Conservation (phyloP, 2,329 filamentous ascomycete species). For the Kalaharituber pfeilii region DNA sequence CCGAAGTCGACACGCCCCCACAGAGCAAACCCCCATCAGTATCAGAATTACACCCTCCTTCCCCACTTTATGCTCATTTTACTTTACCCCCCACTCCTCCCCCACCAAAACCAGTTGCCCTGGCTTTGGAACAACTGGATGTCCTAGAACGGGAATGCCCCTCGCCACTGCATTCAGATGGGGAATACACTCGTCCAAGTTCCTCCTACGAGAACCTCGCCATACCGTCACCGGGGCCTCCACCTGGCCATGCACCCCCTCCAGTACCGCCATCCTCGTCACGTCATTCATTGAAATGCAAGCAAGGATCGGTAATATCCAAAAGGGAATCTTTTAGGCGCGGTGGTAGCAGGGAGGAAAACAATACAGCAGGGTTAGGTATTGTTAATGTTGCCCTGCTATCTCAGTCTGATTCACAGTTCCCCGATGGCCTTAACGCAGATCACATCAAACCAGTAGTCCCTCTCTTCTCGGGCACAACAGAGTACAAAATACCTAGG, state of each 20-base stretch:
- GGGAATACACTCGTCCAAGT: too few relatives aligned
- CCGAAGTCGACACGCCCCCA: neutral
- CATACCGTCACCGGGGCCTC: neutral
- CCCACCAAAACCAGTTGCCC: neutral
- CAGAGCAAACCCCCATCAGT: neutral
- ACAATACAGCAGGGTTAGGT: neutral
- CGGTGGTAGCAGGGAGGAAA: neutral
- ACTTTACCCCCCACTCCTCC: neutral
- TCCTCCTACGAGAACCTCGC: neutral
- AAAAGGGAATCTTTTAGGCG: neutral
- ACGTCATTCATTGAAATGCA: conserved; percentile 6
- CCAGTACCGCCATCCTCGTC: conserved; percentile 14
- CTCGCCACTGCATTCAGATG: too few relatives aligned
- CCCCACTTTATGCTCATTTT: neutral
- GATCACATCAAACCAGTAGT: neutral
- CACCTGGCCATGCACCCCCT: conserved; percentile 8
- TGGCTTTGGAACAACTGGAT: too few relatives aligned
- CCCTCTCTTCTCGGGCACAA: too few relatives aligned
- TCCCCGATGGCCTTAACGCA: neutral
- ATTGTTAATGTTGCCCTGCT: neutral
- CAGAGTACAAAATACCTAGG: neutral
- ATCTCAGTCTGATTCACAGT: neutral
- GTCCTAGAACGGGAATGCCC: too few relatives aligned
- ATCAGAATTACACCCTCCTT: neutral
- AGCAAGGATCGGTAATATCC: neutral